These are phyloP conservation scores for Ocimum tenuiflorum DNA, from an alignment of 257 asterid genomes.

Conservation along the genomic window DNA sequence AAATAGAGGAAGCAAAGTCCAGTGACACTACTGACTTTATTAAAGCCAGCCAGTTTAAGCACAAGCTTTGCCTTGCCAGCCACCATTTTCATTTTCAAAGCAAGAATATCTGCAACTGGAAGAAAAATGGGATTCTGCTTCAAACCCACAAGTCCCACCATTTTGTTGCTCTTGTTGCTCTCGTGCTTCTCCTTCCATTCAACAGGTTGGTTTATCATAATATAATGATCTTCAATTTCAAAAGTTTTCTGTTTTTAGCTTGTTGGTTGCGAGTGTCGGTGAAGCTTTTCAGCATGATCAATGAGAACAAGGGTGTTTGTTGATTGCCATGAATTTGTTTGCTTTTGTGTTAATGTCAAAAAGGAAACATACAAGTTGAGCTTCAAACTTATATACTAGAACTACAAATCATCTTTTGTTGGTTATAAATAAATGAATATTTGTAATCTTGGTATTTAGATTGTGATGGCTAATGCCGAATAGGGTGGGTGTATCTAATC, in stretches of 20 bases:
- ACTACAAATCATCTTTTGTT: too few relatives aligned
- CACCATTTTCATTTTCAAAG: conserved; percentile 31
- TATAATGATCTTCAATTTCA: background rate
- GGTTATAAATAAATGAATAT: background rate
- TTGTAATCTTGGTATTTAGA: background rate
- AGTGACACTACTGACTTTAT: conserved; percentile 2
- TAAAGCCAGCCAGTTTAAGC: conserved; percentile 19
- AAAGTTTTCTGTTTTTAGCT: background rate
- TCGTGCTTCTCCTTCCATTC: conserved; percentile 53
- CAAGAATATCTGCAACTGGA: conserved; percentile 18
- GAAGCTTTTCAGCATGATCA: background rate
- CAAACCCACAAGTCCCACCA: conserved; percentile 30
- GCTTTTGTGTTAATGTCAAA: conserved; percentile 15
- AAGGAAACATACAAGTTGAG: too few relatives aligned
- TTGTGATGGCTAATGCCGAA: background rate
- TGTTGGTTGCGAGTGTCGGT: background rate
- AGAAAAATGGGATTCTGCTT: conserved; percentile 36
- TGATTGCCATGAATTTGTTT: conserved; percentile 17
- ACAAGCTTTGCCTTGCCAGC: conserved; percentile 29
- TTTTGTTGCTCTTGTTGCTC: conserved; percentile 32
- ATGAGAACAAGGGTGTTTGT: background rate
- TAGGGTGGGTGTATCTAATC: too few relatives aligned
- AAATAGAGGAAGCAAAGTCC: conserved; percentile 5
- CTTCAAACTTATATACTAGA: too few relatives aligned
- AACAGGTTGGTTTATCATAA: conserved; percentile 54